Evolutionary conservation across 805 yeast species (phyloP), one percentile per base, ranked within the genome.

Genomic region (Candida bentonensis): DNA sequence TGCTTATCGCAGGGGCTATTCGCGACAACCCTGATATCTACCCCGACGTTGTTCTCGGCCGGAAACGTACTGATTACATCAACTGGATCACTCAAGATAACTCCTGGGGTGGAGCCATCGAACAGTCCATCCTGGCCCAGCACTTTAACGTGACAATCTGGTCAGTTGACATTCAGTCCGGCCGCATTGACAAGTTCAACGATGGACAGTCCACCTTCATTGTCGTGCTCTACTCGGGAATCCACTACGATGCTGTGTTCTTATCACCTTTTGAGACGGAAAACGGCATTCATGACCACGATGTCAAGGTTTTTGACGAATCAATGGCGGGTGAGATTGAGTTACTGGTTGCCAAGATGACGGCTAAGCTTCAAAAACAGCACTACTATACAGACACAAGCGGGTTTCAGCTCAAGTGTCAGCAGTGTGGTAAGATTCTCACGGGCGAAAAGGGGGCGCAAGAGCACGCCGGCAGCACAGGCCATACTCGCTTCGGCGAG

Each of bases 21-120:
- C 46, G 52, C 9, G 51, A 53, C 2, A 62, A 74, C 46, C 67
- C 71, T 20, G 61, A 59, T 1, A 67, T 64, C 15, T 82, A 75
- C 56, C 67, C 65, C 41, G 78, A 70, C 30, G 79, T 74, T 0
- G 70, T 79, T 2, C 61, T 82, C 41, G 87, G 83, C 2, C 66
- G 65, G 47, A 60, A 70, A 0, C 58, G 63, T 1, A 53, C 55
- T 0, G 70, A 72, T 7, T 82, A 82, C 54, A 60, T 72, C 26
- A 49, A 60, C 4, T 82, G 92, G 89, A 82, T 82, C 21, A 50
- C 56, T 40, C 62, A 69, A 45, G 69, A 69, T 17, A 75, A 69
- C 27, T 70, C 81, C 15, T 82, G 92, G 94, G 94, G 94, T 23
- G 94, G 94, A 4, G 89, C 85, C 2, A 81, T 82, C 41, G 94